Conservation (phyloP, 108 stramenopile genomes). For the Tribonema minus region DNA sequence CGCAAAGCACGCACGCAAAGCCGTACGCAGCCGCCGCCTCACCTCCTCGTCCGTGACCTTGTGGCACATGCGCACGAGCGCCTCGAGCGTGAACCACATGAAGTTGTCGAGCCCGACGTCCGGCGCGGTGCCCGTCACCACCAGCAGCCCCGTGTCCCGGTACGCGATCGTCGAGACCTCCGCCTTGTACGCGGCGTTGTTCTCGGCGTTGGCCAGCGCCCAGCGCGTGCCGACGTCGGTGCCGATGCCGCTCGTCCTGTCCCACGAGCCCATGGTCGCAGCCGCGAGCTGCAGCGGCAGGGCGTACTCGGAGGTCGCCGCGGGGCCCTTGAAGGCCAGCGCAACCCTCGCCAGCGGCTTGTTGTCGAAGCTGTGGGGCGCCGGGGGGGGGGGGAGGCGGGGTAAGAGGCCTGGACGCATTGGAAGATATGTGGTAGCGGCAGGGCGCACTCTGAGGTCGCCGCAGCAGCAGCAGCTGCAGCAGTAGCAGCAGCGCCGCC, state of each 20-base stretch:
- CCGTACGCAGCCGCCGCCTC: neutral
- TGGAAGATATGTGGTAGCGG: too few relatives aligned
- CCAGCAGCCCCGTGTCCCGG: slow-evolving; percentile 95
- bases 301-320: slow-evolving; percentile 90
- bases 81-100: slow-evolving; percentile 75
- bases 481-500: too few relatives aligned
- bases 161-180: neutral
- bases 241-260: slow-evolving; percentile 54
- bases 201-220: neutral
- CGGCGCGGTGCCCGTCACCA: slow-evolving; percentile 79
- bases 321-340: slow-evolving; percentile 85
- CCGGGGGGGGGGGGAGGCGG: neutral
- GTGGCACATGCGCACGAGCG: slow-evolving; percentile 82
- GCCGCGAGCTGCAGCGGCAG: slow-evolving; percentile 95
- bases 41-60: slow-evolving; percentile 67
- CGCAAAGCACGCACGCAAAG: too few relatives aligned
- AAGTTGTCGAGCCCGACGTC: slow-evolving; percentile 83
- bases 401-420: neutral
- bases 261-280: slow-evolving; percentile 82
- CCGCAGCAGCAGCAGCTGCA: too few relatives aligned
- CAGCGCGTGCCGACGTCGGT: neutral
- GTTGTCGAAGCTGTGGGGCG: slow-evolving; percentile 71
- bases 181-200: neutral
- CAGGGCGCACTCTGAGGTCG: too few relatives aligned
- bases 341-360: slow-evolving; percentile 82